phyloP scores from a whole-genome alignment of 2,329 filamentous ascomycete genomes.

The Apiospora aurea region DNA sequence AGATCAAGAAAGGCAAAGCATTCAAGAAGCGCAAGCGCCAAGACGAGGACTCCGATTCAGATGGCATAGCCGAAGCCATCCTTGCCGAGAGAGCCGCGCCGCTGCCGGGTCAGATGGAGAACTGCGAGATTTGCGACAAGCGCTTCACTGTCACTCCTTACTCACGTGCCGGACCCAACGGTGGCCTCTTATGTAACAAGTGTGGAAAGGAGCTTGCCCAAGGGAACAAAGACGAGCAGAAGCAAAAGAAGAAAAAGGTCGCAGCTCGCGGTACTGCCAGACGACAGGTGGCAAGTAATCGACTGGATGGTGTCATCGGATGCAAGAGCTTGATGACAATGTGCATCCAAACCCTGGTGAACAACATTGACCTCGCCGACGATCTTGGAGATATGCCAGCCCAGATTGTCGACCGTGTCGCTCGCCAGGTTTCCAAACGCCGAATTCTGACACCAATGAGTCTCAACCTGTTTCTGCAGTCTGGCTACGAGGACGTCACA shows the following conservation, averaged over 20 bases:
- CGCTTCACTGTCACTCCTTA: constrained; percentile 94
- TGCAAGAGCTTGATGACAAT: constrained; percentile 72
- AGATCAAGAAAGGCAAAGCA: constrained; percentile 67
- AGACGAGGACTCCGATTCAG: constrained; percentile 49
- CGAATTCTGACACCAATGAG: constrained; percentile 62
- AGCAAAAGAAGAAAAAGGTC: constrained; percentile 60
- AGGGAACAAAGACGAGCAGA: constrained; percentile 65
- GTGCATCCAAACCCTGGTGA: constrained; percentile 68
- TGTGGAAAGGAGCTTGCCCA: constrained; percentile 80
- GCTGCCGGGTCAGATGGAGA: constrained; percentile 84
- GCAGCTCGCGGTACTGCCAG: constrained; percentile 63
- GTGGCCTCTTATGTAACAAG: constrained; percentile 82
- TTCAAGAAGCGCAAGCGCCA: constrained; percentile 61
- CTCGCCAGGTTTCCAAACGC: constrained; percentile 66
- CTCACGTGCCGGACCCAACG: constrained; percentile 80
- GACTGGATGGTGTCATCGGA: constrained; percentile 79
- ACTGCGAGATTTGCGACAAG: constrained; percentile 85
- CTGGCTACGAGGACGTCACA: constrained; percentile 56
- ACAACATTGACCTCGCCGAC: constrained; percentile 68
- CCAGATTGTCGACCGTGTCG: constrained; percentile 63
- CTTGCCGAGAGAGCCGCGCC: constrained; percentile 58
- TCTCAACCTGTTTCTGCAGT: constrained; percentile 63
- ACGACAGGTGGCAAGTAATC: constrained; percentile 81
- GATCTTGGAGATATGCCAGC: constrained; percentile 67
- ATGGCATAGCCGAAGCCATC: constrained; percentile 56